Conservation (phyloP, 257 asterid species). For the Ajuga chamaepitys region DNA sequence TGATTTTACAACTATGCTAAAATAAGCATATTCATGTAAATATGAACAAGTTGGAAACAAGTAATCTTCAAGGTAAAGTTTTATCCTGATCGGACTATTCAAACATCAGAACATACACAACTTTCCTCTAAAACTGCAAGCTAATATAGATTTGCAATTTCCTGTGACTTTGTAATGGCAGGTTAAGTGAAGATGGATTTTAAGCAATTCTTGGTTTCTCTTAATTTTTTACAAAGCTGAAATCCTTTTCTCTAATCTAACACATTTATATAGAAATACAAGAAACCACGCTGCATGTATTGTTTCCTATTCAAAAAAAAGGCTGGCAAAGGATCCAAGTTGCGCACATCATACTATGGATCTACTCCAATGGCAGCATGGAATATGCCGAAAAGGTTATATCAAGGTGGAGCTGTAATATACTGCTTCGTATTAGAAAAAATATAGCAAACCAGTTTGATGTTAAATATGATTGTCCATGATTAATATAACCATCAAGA, state of each 20-base stretch:
- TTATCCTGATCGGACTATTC: not conserved
- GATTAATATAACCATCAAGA: conserved; percentile 1
- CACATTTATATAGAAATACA: not conserved
- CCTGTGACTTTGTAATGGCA: not conserved
- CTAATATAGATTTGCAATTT: not conserved
- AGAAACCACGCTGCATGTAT: not conserved
- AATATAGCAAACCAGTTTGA: conserved; percentile 1
- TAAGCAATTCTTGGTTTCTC: conserved; percentile 5
- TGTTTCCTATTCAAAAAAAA: too few species aligned
- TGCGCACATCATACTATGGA: conserved; percentile 1
- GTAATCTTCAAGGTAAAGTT: not conserved
- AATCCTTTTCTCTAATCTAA: not conserved
- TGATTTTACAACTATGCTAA: not conserved
- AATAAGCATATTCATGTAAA: not conserved
- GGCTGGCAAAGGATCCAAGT: conserved; percentile 1
- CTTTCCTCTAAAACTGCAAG: not conserved
- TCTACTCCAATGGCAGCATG: not conserved
- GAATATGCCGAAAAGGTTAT: not conserved
- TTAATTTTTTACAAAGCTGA: conserved; percentile 2
- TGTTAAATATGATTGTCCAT: conserved; percentile 1
- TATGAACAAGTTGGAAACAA: not conserved
- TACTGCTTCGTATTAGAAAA: not conserved
- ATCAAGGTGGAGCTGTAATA: not conserved
- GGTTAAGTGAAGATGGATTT: not conserved
- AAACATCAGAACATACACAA: not conserved